A percentile compares a stretch with the other conserved stretches of the same genome.
phyloP scores from a whole-genome alignment of 164 flowering plant genomes.

The Magnolia kwangsiensis region DNA sequence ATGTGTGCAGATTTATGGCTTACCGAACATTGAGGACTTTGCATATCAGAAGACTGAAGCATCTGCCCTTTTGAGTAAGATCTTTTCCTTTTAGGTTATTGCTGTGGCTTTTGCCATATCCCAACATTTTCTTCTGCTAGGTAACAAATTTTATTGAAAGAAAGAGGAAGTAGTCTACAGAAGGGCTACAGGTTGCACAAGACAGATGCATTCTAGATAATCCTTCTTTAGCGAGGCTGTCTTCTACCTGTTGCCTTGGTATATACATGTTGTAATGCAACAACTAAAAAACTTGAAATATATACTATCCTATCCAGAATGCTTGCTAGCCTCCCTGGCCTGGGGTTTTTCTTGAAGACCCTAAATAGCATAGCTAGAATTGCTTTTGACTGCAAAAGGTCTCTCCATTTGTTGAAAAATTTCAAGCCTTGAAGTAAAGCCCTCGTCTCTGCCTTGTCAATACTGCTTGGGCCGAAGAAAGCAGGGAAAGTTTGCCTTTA shows the following conservation, averaged over 20 bases:
- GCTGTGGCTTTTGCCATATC: not conserved
- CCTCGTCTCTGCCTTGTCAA: too few species aligned
- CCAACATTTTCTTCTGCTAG: not conserved
- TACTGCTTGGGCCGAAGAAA: too few species aligned
- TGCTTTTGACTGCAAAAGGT: too few species aligned
- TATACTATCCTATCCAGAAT: too few species aligned
- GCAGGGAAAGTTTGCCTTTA: too few species aligned
- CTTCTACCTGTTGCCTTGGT: not conserved
- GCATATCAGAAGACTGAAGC: slow-evolving; percentile 39
- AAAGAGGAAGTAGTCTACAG: not conserved
- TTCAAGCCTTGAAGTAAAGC: too few species aligned
- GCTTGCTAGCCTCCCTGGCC: too few species aligned
- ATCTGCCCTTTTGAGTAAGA: slow-evolving; percentile 36
- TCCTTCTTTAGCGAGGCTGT: not conserved
- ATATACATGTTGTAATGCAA: not conserved
- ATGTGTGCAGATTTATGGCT: slow-evolving; percentile 35
- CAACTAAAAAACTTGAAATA: too few species aligned
- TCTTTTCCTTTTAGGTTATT: not conserved
- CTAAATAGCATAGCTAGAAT: too few species aligned
- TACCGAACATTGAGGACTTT: slow-evolving; percentile 84
- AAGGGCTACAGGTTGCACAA: not conserved
- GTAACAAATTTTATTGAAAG: not conserved
- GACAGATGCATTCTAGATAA: not conserved
- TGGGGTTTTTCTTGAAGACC: too few species aligned
- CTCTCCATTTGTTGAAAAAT: too few species aligned